Conservation (phyloP, 768 basidiomycete species). For the Tylopilus sp. region DNA sequence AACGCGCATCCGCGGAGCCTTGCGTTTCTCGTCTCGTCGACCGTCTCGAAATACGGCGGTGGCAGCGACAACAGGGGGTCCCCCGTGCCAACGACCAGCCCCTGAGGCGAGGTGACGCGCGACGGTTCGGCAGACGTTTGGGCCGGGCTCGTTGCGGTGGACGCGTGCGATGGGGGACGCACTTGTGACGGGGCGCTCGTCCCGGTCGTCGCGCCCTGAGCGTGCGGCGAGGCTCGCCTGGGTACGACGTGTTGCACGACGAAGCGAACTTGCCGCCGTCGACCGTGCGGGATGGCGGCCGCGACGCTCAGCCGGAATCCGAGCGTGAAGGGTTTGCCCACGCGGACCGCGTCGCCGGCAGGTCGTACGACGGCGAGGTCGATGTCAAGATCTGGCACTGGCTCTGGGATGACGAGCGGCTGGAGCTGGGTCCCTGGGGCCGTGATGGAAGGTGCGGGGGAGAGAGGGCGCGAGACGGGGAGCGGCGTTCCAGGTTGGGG, state of each 20-base stretch:
- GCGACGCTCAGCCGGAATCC: constrained; percentile 51
- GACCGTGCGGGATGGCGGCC: constrained; percentile 36
- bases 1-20: constrained; percentile 38
- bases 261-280: constrained; percentile 44
- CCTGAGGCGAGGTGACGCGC: constrained; percentile 16
- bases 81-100: background rate
- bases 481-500: constrained; percentile 29
- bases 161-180: constrained; percentile 8
- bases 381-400: constrained; percentile 46
- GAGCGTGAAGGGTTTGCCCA: constrained; percentile 62
- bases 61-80: constrained; percentile 33
- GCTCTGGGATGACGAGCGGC: constrained; percentile 22
- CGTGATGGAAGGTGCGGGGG: constrained; percentile 29
- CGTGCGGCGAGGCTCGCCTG: constrained; percentile 25
- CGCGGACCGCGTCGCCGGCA: constrained; percentile 39
- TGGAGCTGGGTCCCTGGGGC: constrained; percentile 10
- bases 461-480: constrained; percentile 28
- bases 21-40: constrained; percentile 34
- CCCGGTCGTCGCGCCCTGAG: background rate
- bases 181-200: constrained; percentile 1
- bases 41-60: constrained; percentile 44
- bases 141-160: constrained; percentile 4
- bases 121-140: constrained; percentile 10
- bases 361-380: constrained; percentile 54
- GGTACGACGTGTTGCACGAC: constrained; percentile 66